Base-by-base conservation (phyloP, 768 basidiomycete genomes). In the Megacollybia marginata region DNA sequence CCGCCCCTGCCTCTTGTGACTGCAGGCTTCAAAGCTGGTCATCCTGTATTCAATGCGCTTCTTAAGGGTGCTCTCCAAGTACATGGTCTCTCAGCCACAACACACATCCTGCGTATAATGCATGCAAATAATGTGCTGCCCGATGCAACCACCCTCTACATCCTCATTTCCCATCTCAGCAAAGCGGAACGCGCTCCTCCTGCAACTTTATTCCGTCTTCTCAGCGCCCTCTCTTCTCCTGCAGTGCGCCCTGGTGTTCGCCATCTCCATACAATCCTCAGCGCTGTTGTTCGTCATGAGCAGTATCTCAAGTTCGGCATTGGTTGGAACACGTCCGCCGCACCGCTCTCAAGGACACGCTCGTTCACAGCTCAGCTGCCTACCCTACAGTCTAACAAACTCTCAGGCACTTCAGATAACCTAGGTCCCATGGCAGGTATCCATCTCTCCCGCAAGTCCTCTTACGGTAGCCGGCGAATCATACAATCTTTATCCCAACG, bases 1-100 rank as follows among this genome's bases (percentile, higher is more conserved):
- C 44, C 43, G 62, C 19, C 52, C 13, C 55, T 68, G 19, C 67
- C 70, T 20, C 64, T 65, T 47, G 55, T 63, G 32, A 57, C 61
- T 5, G 50, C 65, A 2, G 56, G 52, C 33, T 57, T 77, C 23
- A 53, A 54, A 12, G 73, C 73, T 33, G 71, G 71, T 7, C 62
- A 67, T 34, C 66, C 72, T 47, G 64, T 86, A 23, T 78, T 86
- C 67, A 88, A 91, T 59, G 71, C 79, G 16, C 63, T 85, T 16
- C 65, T 88, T 11, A 65, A 67, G 46, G 78, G 78, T 35, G 52
- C 78, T 18, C 60, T 87, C 48, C 61, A 58, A 19, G 63, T 65
- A 36, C 69, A 69, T 51, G 83, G 84, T 36, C 62, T 88, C 43
- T 52, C 64, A 34, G 73, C 69, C 33, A 71, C 78, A 48, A 69